A percentile compares a stretch with the other conserved stretches of the same genome.
Conservation (phyloP, 176 grass and related monocot species). For the Raddia distichophylla region DNA sequence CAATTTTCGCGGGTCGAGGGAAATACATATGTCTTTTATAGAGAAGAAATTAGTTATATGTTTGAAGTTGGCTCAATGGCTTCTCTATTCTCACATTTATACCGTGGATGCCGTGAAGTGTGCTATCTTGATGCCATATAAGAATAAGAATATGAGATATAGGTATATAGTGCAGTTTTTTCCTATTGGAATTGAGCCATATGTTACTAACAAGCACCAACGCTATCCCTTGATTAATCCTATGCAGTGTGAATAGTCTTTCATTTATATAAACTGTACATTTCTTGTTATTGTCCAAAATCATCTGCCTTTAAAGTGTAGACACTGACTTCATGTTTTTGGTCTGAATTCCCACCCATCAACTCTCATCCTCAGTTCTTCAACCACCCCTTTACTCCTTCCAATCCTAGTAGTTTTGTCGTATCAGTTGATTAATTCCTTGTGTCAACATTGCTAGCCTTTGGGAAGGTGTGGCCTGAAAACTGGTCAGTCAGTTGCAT, state of each 20-base stretch:
- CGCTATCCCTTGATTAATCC: background rate
- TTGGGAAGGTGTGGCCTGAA: background rate
- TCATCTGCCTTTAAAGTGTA: background rate
- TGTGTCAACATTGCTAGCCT: background rate
- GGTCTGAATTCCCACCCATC: background rate
- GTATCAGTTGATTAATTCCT: background rate
- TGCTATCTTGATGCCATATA: background rate
- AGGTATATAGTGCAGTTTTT: background rate
- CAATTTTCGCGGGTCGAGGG: background rate
- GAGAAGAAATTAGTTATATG: background rate
- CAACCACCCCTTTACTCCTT: background rate
- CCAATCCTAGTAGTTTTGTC: background rate
- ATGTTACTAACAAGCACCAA: background rate
- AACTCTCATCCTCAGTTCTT: background rate
- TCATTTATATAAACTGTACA: background rate
- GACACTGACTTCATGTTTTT: too few species aligned
- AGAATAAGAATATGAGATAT: too few species aligned
- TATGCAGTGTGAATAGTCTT: background rate
- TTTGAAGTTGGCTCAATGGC: background rate
- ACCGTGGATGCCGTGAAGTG: background rate
- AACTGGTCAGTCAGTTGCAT: background rate
- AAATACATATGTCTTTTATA: background rate
- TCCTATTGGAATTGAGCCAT: background rate
- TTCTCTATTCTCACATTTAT: slow-evolving; percentile 4
- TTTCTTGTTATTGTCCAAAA: background rate